phyloP scores from a whole-genome alignment of 768 basidiomycete species.

The Grammothele lineata region DNA sequence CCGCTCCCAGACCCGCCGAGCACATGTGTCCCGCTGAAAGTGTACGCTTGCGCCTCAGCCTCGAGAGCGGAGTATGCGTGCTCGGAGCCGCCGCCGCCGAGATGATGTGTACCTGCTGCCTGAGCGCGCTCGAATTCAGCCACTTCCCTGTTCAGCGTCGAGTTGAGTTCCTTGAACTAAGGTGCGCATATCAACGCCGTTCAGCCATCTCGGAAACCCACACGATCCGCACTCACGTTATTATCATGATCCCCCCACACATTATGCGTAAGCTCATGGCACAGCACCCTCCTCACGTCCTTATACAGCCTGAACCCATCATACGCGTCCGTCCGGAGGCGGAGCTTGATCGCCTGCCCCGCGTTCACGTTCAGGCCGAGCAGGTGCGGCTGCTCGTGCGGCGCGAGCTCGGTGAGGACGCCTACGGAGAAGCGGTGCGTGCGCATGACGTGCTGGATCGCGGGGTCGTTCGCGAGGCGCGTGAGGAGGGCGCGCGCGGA shows the following conservation, averaged over 20 bases:
- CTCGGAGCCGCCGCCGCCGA: constrained; percentile 36
- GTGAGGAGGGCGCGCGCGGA: constrained; percentile 51
- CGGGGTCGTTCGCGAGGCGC: constrained; percentile 64
- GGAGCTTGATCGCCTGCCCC: constrained; percentile 62
- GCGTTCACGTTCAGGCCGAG: constrained; percentile 64
- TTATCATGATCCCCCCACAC: constrained; percentile 71
- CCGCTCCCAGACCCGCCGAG: constrained; percentile 16
- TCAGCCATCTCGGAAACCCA: too few relatives aligned
- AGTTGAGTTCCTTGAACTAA: constrained; percentile 76
- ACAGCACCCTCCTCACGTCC: constrained; percentile 63
- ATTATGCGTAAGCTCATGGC: constrained; percentile 77
- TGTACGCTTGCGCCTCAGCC: constrained; percentile 46
- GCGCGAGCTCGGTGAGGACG: constrained; percentile 71
- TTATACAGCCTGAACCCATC: constrained; percentile 68
- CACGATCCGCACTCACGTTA: constrained; percentile 43
- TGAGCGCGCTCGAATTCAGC: constrained; percentile 57
- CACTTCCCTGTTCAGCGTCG: constrained; percentile 69
- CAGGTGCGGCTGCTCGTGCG: constrained; percentile 66
- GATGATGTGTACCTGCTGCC: constrained; percentile 49
- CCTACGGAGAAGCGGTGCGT: constrained; percentile 66
- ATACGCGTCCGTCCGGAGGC: constrained; percentile 67
- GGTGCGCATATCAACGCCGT: neutral
- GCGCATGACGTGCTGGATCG: constrained; percentile 67
- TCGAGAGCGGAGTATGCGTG: constrained; percentile 54
- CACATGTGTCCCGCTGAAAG: constrained; percentile 46